Base-by-base conservation (phyloP, 352 stramenopile species). In the Pythium biforme region DNA sequence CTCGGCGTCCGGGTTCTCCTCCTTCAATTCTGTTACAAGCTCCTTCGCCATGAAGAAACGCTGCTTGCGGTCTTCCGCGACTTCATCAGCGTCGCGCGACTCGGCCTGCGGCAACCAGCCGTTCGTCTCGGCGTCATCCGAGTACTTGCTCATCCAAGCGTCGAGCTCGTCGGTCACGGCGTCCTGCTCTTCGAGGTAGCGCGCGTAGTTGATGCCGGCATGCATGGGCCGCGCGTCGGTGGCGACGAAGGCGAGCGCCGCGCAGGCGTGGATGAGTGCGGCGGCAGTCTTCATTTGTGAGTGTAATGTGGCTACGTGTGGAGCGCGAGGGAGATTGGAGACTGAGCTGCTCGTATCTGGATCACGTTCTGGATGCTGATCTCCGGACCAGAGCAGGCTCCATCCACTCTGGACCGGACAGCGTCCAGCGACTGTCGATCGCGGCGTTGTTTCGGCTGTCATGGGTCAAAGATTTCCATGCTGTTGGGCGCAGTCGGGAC, bases 191-290 rank as follows among this genome's bases (percentile, higher is more conserved):
- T 71, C 60, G 45, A 90, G 69, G 47, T 88, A 90, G 1, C 75
- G 76, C 33, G 74, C 50, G 48, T 83, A 81, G 47, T 79, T 55
- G 20, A 74, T 69, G 15, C 53, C 64, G 2, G 59, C 58, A 45
- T 80, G 51, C 45, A 66, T 70, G 20, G 59, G 72, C 9, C 51
- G 72, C 15, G 52, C 60, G 3, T 64, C 34, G 3, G 94, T 96
- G 20, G 98, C 86, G 31, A 92, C 89, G 11, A 43, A 43, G 14
- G 37, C 14, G 14, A 43, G 37, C 37, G 99, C 94, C 0, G 97
- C 37, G 37, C 37, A 43, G 17, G 37, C 37, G 37, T 56, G 31
- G 50, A 56, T 8, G 8, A 56, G 33, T 46, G 31, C 50, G 23
- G 50, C 31, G 29, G 50, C 31, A 27, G 50, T 31, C 50, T 56